Evolutionary conservation across 164 flowering plant species (phyloP).

Genomic region (Vitis labrusca): DNA sequence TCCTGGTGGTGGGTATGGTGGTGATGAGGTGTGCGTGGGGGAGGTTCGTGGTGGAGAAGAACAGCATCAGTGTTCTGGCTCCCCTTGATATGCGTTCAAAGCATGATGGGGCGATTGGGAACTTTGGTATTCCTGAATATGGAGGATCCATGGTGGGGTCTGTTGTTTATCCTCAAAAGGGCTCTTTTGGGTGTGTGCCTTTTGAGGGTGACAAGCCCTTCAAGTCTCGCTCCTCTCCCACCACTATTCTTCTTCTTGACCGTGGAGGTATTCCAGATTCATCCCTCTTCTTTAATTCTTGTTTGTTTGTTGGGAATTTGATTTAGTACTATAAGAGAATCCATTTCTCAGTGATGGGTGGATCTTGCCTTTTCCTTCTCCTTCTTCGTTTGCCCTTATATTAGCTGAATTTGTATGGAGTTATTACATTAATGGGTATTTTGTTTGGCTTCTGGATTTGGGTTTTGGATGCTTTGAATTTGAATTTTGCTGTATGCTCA

Average conservation of each 20-base stretch:
- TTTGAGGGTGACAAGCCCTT: conserved; percentile 51
- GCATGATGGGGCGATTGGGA: conserved; percentile 77
- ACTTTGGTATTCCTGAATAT: conserved; percentile 86
- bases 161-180: conserved; percentile 57
- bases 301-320: background rate
- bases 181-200: conserved; percentile 39
- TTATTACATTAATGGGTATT: no score
- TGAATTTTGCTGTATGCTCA: no score
- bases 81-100: conserved; percentile 41
- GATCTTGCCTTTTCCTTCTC: no score
- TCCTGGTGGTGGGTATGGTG: background rate
- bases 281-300: background rate
- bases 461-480: no score
- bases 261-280: conserved; percentile 66
- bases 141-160: conserved; percentile 75
- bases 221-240: conserved; percentile 43
- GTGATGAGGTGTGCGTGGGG: conserved; percentile 10
- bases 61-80: conserved; percentile 54
- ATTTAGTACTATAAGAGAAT: background rate
- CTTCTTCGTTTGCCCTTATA: no score
- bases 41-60: conserved; percentile 82
- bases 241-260: conserved; percentile 72
- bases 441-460: no score
- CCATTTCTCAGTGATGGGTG: background rate
- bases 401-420: no score